phyloP scores from a whole-genome alignment of 1,284 basidiomycete genomes.

The Trametes versicolor region DNA sequence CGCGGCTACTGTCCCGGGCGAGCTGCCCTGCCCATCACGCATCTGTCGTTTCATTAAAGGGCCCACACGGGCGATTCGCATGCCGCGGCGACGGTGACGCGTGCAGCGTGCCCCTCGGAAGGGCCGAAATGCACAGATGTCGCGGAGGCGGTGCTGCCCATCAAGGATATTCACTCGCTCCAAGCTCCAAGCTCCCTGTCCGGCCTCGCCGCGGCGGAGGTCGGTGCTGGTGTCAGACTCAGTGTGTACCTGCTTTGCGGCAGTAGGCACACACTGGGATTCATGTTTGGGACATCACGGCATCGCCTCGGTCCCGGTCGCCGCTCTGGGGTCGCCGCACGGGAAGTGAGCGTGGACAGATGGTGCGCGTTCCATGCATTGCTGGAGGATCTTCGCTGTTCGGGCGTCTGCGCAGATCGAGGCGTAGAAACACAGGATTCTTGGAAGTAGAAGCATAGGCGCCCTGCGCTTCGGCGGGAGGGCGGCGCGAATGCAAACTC shows the following conservation, averaged over 20 bases:
- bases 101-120: too few relatives aligned
- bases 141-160: slow-evolving; percentile 19
- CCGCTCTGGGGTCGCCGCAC: neutral
- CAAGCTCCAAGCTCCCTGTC: too few relatives aligned
- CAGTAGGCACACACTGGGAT: neutral
- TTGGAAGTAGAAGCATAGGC: neutral
- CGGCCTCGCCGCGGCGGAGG: neutral
- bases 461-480: neutral
- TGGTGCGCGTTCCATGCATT: slow-evolving; percentile 1
- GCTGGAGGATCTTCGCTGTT: neutral
- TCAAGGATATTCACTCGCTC: slow-evolving; percentile 16
- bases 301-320: slow-evolving; percentile 20
- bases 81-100: slow-evolving; percentile 1
- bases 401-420: neutral
- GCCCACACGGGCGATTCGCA: slow-evolving; percentile 16
- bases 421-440: neutral
- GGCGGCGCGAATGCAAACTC: neutral
- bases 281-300: slow-evolving; percentile 14
- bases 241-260: neutral
- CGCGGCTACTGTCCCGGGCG: slow-evolving; percentile 20
- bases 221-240: neutral
- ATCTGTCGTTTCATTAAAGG: slow-evolving; percentile 27
- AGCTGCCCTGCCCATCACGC: slow-evolving; percentile 18
- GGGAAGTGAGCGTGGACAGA: neutral
- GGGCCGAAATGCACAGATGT: slow-evolving; percentile 7